phyloP scores from a whole-genome alignment of 2,329 filamentous ascomycete genomes.

The Xylaria sp. region DNA sequence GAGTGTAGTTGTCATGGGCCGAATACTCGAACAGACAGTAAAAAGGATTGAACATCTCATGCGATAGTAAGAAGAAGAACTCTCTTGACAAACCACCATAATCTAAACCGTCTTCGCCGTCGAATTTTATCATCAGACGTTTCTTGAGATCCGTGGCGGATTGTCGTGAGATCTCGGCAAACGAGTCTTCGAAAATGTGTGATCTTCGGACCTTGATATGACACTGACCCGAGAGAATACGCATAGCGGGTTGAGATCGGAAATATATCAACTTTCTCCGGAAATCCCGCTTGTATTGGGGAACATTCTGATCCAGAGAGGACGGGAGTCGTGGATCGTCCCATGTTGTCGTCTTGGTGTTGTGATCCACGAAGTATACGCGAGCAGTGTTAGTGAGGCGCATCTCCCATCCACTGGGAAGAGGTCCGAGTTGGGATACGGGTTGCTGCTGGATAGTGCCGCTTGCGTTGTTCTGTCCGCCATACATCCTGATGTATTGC shows the following conservation, averaged over 20 bases:
- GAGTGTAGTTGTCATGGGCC: slow-evolving; percentile 99
- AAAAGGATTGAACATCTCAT: slow-evolving; percentile 99
- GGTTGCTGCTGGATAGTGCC: slow-evolving; percentile 96
- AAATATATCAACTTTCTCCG: slow-evolving; percentile 98
- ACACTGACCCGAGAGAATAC: slow-evolving; percentile 95
- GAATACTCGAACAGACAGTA: slow-evolving; percentile 99
- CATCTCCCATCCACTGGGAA: slow-evolving; percentile 99
- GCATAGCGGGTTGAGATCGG: slow-evolving; percentile 94
- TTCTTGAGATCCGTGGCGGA: slow-evolving; percentile 97
- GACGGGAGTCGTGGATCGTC: slow-evolving; percentile 95
- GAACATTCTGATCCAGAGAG: slow-evolving; percentile 96
- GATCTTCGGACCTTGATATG: slow-evolving; percentile 97
- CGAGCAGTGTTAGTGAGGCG: slow-evolving; percentile 96
- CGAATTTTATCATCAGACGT: slow-evolving; percentile 99
- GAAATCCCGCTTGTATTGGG: slow-evolving; percentile 99
- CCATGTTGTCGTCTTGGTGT: slow-evolving; percentile 99
- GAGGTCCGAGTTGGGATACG: slow-evolving; percentile 92
- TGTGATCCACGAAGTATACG: slow-evolving; percentile 99
- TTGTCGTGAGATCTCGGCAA: slow-evolving; percentile 97
- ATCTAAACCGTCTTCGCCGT: slow-evolving; percentile 96
- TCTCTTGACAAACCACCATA: slow-evolving; percentile 98
- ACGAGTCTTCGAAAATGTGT: slow-evolving; percentile 98
- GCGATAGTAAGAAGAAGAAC: slow-evolving; percentile 98
- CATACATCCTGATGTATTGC: slow-evolving; percentile 98
- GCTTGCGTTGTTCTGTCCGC: slow-evolving; percentile 83